Evolutionary conservation across 345 rosid genomes (phyloP), one percentile per base, ranked within the genome.

Genomic region (Odontarrhena argentea): DNA sequence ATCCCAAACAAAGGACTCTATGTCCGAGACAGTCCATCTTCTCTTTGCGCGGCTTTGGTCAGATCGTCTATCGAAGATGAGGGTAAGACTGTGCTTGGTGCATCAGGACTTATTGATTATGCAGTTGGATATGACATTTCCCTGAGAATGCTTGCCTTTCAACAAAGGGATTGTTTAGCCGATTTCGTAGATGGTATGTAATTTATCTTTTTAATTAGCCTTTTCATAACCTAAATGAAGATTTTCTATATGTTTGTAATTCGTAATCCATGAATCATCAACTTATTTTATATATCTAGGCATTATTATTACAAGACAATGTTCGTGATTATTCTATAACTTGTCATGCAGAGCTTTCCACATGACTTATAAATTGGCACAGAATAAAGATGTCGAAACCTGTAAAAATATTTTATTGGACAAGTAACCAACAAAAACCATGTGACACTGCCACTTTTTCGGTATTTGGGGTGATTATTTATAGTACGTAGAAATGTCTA

Each of bases 181-280:
- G 74, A 61, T 55, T 74, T 74, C 25, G 77, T 74, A 5, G 77
- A 74, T 74, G 77, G 77, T 10, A 46, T 61, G 63, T 74, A 61
- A 25, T 59, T 38, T 25, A 22, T 3, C 41, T 30, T 58, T 58
- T 67, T 46, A 3, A 68, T 47, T 48, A 11, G 47, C 52, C 40
- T 18, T 43, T 62, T 14, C 26, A 45, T 26, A 1, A 14, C 12
- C 43, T 62, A 45, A 68, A 49, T 45, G 25, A 13, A 24, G 14
- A 46, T 35, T 67, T 51, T 51, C 42, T 24, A 13, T 3, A 35
- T 47, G 14, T 47, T 57, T 57, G 59, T 37, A 43, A 26, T 43
- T 3, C 52, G 30, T 44, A 30, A 25, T 26, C 13, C 4, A 22
- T 58, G 1, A 7, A 24, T 11, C 6, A 24, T 24, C 41, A 13